phyloP scores from a whole-genome alignment of 495 filamentous ascomycete species.

The Monascus purpureus region DNA sequence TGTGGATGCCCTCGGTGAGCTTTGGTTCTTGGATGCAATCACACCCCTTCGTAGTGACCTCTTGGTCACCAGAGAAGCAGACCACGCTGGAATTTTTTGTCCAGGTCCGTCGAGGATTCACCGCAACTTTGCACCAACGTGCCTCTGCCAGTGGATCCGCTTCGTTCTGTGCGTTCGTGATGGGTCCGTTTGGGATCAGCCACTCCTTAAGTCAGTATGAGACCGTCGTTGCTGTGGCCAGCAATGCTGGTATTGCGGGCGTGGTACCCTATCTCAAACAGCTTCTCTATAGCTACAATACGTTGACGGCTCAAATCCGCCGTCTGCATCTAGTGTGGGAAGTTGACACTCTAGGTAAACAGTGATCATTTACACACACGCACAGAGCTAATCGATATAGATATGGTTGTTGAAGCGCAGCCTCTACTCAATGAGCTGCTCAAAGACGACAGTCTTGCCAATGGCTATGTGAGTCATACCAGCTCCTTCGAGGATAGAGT shows the following conservation, averaged over 20 bases:
- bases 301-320: conserved; percentile 4
- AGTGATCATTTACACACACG: too few relatives aligned
- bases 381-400: too few relatives aligned
- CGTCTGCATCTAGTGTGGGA: conserved; percentile 15
- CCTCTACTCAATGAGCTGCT: too few relatives aligned
- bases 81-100: conserved; percentile 5
- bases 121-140: conserved; percentile 1
- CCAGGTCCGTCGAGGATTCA: conserved; percentile 8
- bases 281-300: conserved; percentile 10
- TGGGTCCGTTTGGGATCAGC: background rate
- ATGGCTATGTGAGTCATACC: too few relatives aligned
- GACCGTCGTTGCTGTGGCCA: conserved; percentile 9
- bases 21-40: conserved; percentile 10
- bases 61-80: conserved; percentile 7
- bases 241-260: conserved; percentile 7
- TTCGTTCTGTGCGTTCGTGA: background rate
- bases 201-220: conserved; percentile 6
- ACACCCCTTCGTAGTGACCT: conserved; percentile 14
- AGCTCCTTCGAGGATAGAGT: too few relatives aligned
- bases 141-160: background rate
- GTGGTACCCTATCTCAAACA: conserved; percentile 11
- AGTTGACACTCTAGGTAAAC: conserved; percentile 8
- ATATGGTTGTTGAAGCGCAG: too few relatives aligned
- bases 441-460: too few relatives aligned
- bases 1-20: conserved; percentile 9